Evolutionary conservation across 208 protist genomes (phyloP), one percentile per base, ranked within the genome.

Genomic region (Leishmania turanica): DNA sequence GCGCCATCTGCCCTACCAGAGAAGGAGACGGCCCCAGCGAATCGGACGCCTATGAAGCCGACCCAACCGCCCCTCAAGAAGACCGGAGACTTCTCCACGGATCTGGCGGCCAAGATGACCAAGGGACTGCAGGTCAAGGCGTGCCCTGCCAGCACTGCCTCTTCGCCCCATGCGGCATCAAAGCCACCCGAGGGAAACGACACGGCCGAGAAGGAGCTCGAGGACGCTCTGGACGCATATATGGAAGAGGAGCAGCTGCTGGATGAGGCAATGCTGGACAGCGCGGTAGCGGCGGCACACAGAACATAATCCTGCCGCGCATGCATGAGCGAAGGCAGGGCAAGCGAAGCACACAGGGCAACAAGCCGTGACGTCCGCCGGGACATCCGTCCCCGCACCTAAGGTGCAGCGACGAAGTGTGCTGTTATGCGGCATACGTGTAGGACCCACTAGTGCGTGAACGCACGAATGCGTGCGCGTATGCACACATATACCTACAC

Each of bases 181-280:
- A 56, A 64, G 34, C 15, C 75, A 17, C 9, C 7, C 24, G 53
- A 15, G 54, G 24, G 49, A 24, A 24, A 56, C 1, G 37, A 65
- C 0, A 51, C 68, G 4, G 51, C 51, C 5, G 81, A 80, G 4
- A 49, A 68, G n/a, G 31, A 77, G 8, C 73, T 90, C 6, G 87
- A 90, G 65, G 75, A 74, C 51, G 80, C 68, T 11, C 75, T 90
- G 53, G 79, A 90, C 68, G 84, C 78, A 6, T 90, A 87, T 56
- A 83, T 87, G 78, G 80, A 64, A 9, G 78, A 87, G 49, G 49
- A 90, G 81, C 73, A 80, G 53, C 78, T 90, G 31, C 78, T 90
- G 27, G 77, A 90, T 56, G 87, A 90, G 65, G 83, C 84, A 1
- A 81, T 90, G 53, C 72, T 90, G 60, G 87, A 90, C 47, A 87